These are phyloP conservation scores for Myriangium duriaei DNA, from an alignment of 2,329 filamentous ascomycete species.

Conservation along the genomic window DNA sequence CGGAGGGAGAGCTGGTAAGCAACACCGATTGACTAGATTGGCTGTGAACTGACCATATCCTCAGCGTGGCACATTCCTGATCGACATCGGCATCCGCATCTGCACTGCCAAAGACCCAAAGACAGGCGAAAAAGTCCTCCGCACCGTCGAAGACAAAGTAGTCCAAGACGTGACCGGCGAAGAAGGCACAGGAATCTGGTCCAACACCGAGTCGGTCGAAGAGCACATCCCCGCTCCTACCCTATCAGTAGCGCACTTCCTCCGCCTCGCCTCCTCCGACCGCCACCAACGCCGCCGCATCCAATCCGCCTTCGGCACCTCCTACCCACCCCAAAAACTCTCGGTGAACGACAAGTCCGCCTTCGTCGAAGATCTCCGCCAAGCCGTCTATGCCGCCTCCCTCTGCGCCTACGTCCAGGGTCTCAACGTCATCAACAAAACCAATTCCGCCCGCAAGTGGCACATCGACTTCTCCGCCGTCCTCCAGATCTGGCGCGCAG, in stretches of 20 bases:
- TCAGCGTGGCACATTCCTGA: slow-evolving; percentile 45
- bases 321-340: slow-evolving; percentile 27
- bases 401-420: slow-evolving; percentile 54
- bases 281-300: slow-evolving; percentile 42
- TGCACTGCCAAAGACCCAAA: slow-evolving; percentile 39
- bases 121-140: slow-evolving; percentile 38
- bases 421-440: slow-evolving; percentile 49
- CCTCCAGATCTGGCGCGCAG: slow-evolving; percentile 53
- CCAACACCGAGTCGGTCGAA: slow-evolving; percentile 47
- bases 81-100: slow-evolving; percentile 51
- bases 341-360: slow-evolving; percentile 21
- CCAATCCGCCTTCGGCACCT: slow-evolving; percentile 34
- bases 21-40: too few relatives aligned
- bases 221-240: slow-evolving; percentile 54
- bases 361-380: slow-evolving; percentile 47
- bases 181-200: slow-evolving; percentile 57
- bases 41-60: slow-evolving; percentile 2
- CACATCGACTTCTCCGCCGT: slow-evolving; percentile 40
- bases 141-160: slow-evolving; percentile 55
- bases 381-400: slow-evolving; percentile 49
- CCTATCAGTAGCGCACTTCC: slow-evolving; percentile 48
- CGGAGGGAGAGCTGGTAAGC: slow-evolving; percentile 41
- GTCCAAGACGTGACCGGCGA: slow-evolving; percentile 55
- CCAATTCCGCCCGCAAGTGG: slow-evolving; percentile 49
- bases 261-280: slow-evolving; percentile 52